A percentile compares a stretch with the other conserved stretches of the same genome.
Evolutionary conservation across 805 yeast species (phyloP).

Genomic region (Jamesozyma spencerorum): DNA sequence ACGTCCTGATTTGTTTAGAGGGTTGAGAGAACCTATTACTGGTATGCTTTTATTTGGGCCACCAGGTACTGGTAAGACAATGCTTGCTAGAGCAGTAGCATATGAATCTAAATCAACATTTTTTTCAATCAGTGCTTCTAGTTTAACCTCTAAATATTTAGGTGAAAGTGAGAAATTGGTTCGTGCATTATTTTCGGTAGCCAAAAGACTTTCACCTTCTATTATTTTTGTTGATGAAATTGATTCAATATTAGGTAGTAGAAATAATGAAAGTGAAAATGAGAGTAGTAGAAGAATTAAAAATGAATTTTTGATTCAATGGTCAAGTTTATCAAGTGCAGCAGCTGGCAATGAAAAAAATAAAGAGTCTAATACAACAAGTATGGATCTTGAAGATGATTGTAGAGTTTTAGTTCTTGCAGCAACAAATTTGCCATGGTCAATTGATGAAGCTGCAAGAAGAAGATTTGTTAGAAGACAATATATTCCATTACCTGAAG

Average conservation of each 20-base stretch:
- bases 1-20: slow-evolving; percentile 85
- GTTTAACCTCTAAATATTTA: slow-evolving; percentile 74
- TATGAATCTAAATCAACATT: slow-evolving; percentile 90
- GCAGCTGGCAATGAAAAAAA: slow-evolving; percentile 55
- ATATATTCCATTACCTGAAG: slow-evolving; percentile 90
- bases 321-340: slow-evolving; percentile 87
- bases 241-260: slow-evolving; percentile 75
- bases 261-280: slow-evolving; percentile 51
- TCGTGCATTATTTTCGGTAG: slow-evolving; percentile 75
- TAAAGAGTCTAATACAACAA: too few species aligned
- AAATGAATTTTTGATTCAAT: slow-evolving; percentile 86
- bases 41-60: slow-evolving; percentile 98
- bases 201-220: slow-evolving; percentile 80
- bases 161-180: slow-evolving; percentile 95
- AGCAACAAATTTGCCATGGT: slow-evolving; percentile 96
- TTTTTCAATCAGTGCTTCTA: slow-evolving; percentile 83
- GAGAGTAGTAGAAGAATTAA: slow-evolving; percentile 86
- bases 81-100: slow-evolving; percentile 95
- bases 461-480: slow-evolving; percentile 86
- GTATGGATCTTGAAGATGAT: too few species aligned
- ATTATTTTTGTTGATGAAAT: slow-evolving; percentile 94
- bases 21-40: slow-evolving; percentile 85
- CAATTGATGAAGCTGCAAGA: slow-evolving; percentile 93
- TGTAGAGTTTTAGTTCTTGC: slow-evolving; percentile 82
- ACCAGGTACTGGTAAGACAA: slow-evolving; percentile 98